phyloP scores from a whole-genome alignment of 1,284 basidiomycete species.

The Moesziomyces sp. region DNA sequence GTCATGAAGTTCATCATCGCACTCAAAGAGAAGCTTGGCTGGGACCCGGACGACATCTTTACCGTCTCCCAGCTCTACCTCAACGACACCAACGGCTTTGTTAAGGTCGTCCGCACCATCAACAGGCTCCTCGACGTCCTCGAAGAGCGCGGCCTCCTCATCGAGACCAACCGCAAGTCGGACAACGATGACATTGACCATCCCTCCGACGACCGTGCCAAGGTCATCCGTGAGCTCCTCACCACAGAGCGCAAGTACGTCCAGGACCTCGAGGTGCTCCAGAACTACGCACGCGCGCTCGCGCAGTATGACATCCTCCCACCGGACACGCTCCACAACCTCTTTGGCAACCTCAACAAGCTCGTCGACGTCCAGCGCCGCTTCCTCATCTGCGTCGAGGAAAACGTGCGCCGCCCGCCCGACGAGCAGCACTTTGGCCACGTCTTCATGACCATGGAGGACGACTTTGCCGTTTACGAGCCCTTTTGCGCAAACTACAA shows the following conservation, averaged over 20 bases:
- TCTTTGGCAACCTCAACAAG: slow-evolving; percentile 95
- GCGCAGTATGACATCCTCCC: slow-evolving; percentile 85
- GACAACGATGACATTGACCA: slow-evolving; percentile 53
- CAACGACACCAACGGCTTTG: slow-evolving; percentile 90
- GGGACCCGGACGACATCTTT: slow-evolving; percentile 70
- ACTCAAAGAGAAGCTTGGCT: slow-evolving; percentile 71
- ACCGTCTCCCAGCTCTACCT: slow-evolving; percentile 81
- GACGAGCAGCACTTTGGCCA: slow-evolving; percentile 75
- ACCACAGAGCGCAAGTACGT: slow-evolving; percentile 98
- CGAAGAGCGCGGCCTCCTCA: slow-evolving; percentile 77
- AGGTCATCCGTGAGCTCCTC: slow-evolving; percentile 86
- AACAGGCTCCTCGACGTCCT: slow-evolving; percentile 85
- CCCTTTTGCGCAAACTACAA: slow-evolving; percentile 90
- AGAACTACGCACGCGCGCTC: slow-evolving; percentile 71
- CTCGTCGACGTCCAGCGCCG: slow-evolving; percentile 96
- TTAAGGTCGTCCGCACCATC: slow-evolving; percentile 92
- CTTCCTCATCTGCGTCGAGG: slow-evolving; percentile 86
- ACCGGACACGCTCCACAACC: slow-evolving; percentile 91
- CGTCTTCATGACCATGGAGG: slow-evolving; percentile 79
- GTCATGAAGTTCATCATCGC: slow-evolving; percentile 73
- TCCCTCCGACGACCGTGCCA: slow-evolving; percentile 74
- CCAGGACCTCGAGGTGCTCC: slow-evolving; percentile 93
- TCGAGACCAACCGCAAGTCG: slow-evolving; percentile 71
- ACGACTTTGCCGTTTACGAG: slow-evolving; percentile 76
- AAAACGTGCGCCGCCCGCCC: slow-evolving; percentile 72